A percentile compares a stretch with the other conserved stretches of the same genome.
These are phyloP conservation scores for Calonectria fujianensis DNA, from an alignment of 2,329 filamentous ascomycete genomes.

Conservation along the genomic window DNA sequence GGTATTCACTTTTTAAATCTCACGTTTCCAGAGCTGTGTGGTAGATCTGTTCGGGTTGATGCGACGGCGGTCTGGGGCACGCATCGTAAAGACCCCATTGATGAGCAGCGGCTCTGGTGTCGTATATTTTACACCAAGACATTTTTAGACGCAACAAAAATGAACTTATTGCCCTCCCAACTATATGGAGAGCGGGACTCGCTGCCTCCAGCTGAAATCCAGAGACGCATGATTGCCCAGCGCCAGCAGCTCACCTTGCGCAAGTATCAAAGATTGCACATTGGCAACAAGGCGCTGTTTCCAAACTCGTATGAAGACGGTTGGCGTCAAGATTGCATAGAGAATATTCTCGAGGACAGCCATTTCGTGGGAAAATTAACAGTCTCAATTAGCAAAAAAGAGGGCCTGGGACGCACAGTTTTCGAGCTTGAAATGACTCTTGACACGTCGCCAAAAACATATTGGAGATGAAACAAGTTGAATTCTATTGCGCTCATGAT, in stretches of 20 bases:
- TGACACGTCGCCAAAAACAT: not conserved
- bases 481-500: not conserved
- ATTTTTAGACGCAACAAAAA: conserved; percentile 37
- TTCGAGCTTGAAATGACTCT: conserved; percentile 44
- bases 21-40: not conserved
- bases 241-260: conserved; percentile 36
- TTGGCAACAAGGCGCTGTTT: conserved; percentile 44
- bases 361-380: conserved; percentile 27
- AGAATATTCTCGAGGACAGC: conserved; percentile 25
- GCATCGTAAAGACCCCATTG: conserved; percentile 17
- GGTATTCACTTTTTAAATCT: conserved; percentile 49
- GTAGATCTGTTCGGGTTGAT: not conserved
- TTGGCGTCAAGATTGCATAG: conserved; percentile 41
- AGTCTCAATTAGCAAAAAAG: conserved; percentile 26
- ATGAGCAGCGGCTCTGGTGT: conserved; percentile 42
- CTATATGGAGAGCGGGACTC: conserved; percentile 34
- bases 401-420: conserved; percentile 45
- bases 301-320: conserved; percentile 27
- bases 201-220: conserved; percentile 40
- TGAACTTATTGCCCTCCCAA: conserved; percentile 13
- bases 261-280: not conserved
- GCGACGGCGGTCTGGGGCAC: conserved; percentile 50
- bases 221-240: conserved; percentile 39
- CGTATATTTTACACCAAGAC: conserved; percentile 43
- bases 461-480: not conserved